Conservation (phyloP, 176 grass and related monocot genomes). For the Chloris gayana region DNA sequence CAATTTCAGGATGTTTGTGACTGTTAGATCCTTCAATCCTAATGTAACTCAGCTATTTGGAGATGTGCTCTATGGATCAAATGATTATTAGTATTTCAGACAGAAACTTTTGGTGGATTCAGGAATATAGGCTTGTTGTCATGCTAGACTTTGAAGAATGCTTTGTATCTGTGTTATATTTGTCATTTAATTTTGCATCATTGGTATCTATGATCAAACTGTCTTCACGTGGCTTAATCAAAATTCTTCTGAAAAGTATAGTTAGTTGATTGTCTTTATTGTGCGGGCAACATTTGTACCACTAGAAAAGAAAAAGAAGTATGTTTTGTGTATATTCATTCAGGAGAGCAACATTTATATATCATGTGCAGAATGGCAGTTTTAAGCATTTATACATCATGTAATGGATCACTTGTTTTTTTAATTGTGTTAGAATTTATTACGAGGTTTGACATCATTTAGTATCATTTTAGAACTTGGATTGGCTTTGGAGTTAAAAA, state of each 20-base stretch:
- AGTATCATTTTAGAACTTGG: neutral
- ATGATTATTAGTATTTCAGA: neutral
- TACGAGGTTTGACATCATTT: neutral
- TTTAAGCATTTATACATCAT: conserved; percentile 21
- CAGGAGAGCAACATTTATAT: neutral
- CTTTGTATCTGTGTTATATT: neutral
- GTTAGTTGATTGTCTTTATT: neutral
- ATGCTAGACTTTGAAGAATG: conserved; percentile 2
- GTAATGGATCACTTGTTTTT: neutral
- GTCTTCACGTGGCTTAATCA: neutral
- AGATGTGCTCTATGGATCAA: neutral
- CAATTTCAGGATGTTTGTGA: neutral
- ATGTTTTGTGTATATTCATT: neutral
- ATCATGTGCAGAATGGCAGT: neutral
- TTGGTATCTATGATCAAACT: neutral
- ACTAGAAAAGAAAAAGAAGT: neutral
- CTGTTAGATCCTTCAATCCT: neutral
- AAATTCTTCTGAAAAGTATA: conserved; percentile 8
- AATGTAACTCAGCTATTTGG: neutral
- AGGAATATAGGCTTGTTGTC: conserved; percentile 7
- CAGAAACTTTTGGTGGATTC: neutral
- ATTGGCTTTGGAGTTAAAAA: conserved; percentile 18
- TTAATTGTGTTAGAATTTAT: conserved; percentile 8
- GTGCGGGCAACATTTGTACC: neutral
- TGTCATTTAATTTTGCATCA: neutral